phyloP scores from a whole-genome alignment of 768 basidiomycete genomes.

The Suillus tomentosus region DNA sequence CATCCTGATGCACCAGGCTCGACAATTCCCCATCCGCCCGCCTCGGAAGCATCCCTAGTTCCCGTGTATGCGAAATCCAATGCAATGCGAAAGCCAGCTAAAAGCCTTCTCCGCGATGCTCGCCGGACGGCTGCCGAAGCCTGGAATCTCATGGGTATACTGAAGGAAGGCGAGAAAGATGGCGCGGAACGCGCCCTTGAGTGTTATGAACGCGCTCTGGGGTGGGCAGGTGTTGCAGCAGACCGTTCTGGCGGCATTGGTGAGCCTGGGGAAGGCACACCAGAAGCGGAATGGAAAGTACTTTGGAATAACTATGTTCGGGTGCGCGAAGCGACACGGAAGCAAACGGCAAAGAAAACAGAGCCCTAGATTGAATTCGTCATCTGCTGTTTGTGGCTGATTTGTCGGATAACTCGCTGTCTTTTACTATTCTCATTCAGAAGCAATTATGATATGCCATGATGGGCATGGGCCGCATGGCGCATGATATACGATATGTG shows the following conservation, averaged over 20 bases:
- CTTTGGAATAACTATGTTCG: conserved; percentile 65
- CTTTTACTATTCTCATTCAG: neutral
- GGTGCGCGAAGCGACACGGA: conserved; percentile 34
- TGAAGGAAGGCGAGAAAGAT: conserved; percentile 48
- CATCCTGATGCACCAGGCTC: conserved; percentile 39
- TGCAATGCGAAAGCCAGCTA: conserved; percentile 56
- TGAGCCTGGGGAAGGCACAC: conserved; percentile 51
- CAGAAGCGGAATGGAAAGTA: conserved; percentile 62
- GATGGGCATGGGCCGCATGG: neutral
- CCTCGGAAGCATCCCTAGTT: conserved; percentile 43
- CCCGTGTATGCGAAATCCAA: conserved; percentile 47
- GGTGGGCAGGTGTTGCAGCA: conserved; percentile 58
- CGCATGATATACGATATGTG: neutral
- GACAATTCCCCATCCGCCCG: conserved; percentile 38
- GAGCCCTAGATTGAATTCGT: neutral
- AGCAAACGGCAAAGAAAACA: conserved; percentile 10
- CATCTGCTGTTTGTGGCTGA: no score
- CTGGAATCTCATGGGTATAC: conserved; percentile 72
- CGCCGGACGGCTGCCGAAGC: conserved; percentile 72
- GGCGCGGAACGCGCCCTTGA: conserved; percentile 45
- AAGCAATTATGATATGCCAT: neutral
- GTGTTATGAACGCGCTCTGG: conserved; percentile 70
- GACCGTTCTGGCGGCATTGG: conserved; percentile 38
- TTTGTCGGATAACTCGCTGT: neutral
- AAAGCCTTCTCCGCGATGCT: conserved; percentile 64